Base-by-base conservation (phyloP, 306 rosid genomes). In the Rosa multiflora region DNA sequence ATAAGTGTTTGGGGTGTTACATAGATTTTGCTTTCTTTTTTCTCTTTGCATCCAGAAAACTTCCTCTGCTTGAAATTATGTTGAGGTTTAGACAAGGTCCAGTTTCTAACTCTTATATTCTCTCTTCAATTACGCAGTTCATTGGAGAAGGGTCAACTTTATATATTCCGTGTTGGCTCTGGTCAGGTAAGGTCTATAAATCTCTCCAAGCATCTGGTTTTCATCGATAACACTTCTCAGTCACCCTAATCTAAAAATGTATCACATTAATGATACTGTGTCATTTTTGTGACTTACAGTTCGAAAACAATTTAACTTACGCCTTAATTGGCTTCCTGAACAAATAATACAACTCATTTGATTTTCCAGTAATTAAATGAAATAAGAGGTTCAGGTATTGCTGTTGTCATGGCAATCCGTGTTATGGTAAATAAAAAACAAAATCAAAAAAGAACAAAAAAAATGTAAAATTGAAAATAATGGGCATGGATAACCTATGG, bases 131-230 rank as follows among this genome's bases (percentile, higher is more conserved):
- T 83, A 12, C 81, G 72, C 94, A 94, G 97, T 86, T 94, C 99
- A 70, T 79, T 94, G 87, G 97, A 92, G 90, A 94, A 94, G 89
- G 97, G 93, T 40, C 95, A 70, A 86, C 77, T 76, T 72, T 89
- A 92, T 73, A 87, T 92, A 79, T 92, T 94, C 73, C 97, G 99
- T 2, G 94, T 94, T 59, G 97, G 97, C 76, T 91, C 99, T 48
- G 97, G 90, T 82, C 97, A 92, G 93, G 97, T 92, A 85, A 73
- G 82, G 73, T 70, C 62, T 39, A 44, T 67, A 80, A 49, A 56
- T 66, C 32, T 32, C 67, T 61, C 70, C 63, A 10, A 56, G 23
- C 42, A n/a, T 26, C 29, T 26, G 10, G 3, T 39, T 70, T 70
- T 2, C 37, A 29, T 59, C 59, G 20, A 9, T 61, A 5, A 4